Conservation (phyloP, 2,329 filamentous ascomycete species). For the Colletotrichum sp. region DNA sequence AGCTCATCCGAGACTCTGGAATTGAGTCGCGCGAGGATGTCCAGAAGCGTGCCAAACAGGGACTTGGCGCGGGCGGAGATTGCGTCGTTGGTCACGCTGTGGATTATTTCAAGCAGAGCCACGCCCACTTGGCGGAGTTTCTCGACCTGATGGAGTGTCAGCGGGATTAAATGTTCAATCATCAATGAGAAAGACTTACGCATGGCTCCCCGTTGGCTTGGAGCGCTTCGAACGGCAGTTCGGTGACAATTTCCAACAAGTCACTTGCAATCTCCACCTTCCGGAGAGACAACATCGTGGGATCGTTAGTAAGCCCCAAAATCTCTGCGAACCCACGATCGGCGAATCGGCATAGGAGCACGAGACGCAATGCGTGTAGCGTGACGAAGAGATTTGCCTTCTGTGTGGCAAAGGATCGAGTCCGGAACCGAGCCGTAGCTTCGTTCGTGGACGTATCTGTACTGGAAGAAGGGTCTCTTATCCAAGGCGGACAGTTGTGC, state of each 20-base stretch:
- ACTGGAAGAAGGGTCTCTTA: neutral
- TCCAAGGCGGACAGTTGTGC: slow-evolving; percentile 11
- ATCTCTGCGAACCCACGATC: neutral
- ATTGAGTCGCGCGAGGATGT: slow-evolving; percentile 44
- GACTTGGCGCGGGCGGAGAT: slow-evolving; percentile 40
- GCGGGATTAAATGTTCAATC: fast-evolving
- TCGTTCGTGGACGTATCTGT: neutral
- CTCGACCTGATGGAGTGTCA: slow-evolving; percentile 34
- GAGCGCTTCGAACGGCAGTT: slow-evolving; percentile 46
- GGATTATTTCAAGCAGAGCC: slow-evolving; percentile 41
- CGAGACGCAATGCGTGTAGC: slow-evolving; percentile 45
- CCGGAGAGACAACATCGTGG: slow-evolving; percentile 11
- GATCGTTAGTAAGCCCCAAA: neutral
- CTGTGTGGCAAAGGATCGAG: slow-evolving; percentile 36
- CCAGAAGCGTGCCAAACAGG: slow-evolving; percentile 44
- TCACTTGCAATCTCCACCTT: slow-evolving; percentile 50
- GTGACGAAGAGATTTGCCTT: slow-evolving; percentile 45
- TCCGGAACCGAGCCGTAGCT: fast-evolving
- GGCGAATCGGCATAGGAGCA: slow-evolving; percentile 27
- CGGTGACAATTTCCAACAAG: slow-evolving; percentile 43
- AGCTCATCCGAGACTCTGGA: slow-evolving; percentile 48
- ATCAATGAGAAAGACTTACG: slow-evolving; percentile 25
- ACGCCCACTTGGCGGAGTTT: slow-evolving; percentile 45
- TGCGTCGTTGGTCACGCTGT: slow-evolving; percentile 40
- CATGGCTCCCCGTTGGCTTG: slow-evolving; percentile 45